phyloP scores from a whole-genome alignment of 2,329 filamentous ascomycete genomes.

The Fusarium succisae region DNA sequence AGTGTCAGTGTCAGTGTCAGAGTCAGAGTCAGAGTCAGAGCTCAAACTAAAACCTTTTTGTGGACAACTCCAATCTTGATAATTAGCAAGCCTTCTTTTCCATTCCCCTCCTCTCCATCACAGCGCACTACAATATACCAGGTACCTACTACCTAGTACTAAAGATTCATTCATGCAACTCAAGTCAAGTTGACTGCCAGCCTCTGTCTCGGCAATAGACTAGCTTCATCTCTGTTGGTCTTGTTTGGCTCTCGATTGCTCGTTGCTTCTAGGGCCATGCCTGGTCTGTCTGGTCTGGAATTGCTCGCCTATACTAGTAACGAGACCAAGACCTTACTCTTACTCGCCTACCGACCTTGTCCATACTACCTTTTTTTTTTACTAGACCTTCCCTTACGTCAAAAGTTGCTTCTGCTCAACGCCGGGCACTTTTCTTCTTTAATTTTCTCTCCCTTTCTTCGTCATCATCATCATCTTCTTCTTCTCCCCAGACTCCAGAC shows the following conservation, averaged over 20 bases:
- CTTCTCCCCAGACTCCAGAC: slow-evolving; percentile 13
- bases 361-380: not conserved
- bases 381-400: slow-evolving; percentile 11
- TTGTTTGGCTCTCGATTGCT: slow-evolving; percentile 22
- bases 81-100: not conserved
- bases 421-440: not conserved
- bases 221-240: slow-evolving; percentile 32
- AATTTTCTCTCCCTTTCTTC: slow-evolving; percentile 12
- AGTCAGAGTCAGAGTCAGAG: not conserved
- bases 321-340: not conserved
- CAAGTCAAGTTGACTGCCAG: slow-evolving; percentile 10
- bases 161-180: not conserved
- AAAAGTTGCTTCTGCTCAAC: slow-evolving; percentile 27
- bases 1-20: not conserved
- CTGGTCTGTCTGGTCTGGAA: slow-evolving; percentile 18
- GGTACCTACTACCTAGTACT: not conserved
- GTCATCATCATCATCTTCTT: not conserved
- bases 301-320: slow-evolving; percentile 9
- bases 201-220: slow-evolving; percentile 35
- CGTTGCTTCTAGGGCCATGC: slow-evolving; percentile 26
- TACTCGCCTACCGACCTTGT: slow-evolving; percentile 4
- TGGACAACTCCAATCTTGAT: not conserved
- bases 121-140: not conserved
- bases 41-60: not conserved
- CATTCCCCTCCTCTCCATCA: not conserved